Percentiles rank a stretch among this genome's conserved stretches.
phyloP scores from a whole-genome alignment of 2,329 filamentous ascomycete genomes.

The Neopestalotiopsis sp. region DNA sequence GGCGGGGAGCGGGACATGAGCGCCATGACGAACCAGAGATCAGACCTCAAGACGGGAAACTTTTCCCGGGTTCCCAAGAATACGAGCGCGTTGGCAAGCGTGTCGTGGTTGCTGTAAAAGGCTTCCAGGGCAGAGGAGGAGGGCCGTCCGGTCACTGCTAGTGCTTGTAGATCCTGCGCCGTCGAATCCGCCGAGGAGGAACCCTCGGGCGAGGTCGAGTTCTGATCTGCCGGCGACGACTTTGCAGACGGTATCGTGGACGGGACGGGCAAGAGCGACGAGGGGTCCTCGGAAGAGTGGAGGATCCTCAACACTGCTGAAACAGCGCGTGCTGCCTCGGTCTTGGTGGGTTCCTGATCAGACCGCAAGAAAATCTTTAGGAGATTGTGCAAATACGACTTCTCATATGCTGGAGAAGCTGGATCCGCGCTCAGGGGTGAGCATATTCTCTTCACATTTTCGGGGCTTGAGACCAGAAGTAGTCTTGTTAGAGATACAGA shows the following conservation, averaged over 20 bases:
- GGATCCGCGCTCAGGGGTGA: conserved; percentile 42
- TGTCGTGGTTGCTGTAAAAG: conserved; percentile 52
- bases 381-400: conserved; percentile 43
- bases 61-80: conserved; percentile 62
- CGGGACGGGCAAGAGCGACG: conserved; percentile 28
- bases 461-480: conserved; percentile 56
- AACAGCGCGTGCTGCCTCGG: conserved; percentile 62
- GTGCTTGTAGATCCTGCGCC: not conserved
- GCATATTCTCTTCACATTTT: conserved; percentile 58
- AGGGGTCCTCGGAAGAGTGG: conserved; percentile 45
- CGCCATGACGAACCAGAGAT: conserved; percentile 67
- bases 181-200: not conserved
- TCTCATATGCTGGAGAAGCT: conserved; percentile 25
- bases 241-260: not conserved
- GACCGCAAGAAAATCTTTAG: conserved; percentile 46
- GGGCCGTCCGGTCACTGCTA: no score
- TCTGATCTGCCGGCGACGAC: not conserved
- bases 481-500: conserved; percentile 63
- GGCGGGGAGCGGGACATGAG: conserved; percentile 59
- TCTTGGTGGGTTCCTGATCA: conserved; percentile 59
- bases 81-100: conserved; percentile 48
- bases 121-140: not conserved
- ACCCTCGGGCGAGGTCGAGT: not conserved
- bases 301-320: conserved; percentile 59
- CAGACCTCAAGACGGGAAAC: conserved; percentile 63